phyloP scores from a whole-genome alignment of 2,329 filamentous ascomycete species.

The Torrubiella hemipterigena region DNA sequence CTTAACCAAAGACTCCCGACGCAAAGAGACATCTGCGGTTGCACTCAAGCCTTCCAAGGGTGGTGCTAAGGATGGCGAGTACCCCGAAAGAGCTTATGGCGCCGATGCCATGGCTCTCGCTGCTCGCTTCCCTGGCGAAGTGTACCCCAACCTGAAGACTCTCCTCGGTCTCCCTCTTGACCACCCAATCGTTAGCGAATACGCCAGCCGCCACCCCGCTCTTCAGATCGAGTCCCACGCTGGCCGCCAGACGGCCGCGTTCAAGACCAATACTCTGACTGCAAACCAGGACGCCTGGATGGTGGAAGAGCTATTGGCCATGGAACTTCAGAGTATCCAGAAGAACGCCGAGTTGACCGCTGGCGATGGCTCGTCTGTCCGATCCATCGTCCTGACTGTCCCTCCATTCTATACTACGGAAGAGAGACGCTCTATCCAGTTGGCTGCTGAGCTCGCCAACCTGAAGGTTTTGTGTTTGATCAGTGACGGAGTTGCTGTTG shows the following conservation, averaged over 20 bases:
- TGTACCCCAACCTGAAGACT: conserved; percentile 88
- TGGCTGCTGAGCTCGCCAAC: conserved; percentile 79
- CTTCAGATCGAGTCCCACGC: conserved; percentile 53
- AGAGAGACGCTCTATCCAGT: conserved; percentile 75
- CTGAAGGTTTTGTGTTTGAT: conserved; percentile 76
- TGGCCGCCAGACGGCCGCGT: conserved; percentile 58
- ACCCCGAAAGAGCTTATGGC: conserved; percentile 84
- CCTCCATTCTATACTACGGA: conserved; percentile 83
- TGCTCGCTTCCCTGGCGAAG: conserved; percentile 80
- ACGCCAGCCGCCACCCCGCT: conserved; percentile 65
- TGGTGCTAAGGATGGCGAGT: conserved; percentile 50
- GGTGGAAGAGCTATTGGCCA: conserved; percentile 88
- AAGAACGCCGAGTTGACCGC: conserved; percentile 78
- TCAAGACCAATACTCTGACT: conserved; percentile 61
- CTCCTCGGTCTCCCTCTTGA: conserved; percentile 65
- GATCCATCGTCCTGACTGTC: conserved; percentile 78
- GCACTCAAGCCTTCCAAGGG: conserved; percentile 80
- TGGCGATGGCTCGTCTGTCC: conserved; percentile 60
- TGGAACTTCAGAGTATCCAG: conserved; percentile 88
- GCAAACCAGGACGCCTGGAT: conserved; percentile 55
- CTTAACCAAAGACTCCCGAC: conserved; percentile 91
- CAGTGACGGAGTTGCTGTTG: conserved; percentile 84
- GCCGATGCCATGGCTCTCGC: conserved; percentile 81
- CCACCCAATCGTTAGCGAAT: conserved; percentile 53
- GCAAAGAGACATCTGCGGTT: conserved; percentile 85